A percentile compares a stretch with the other conserved stretches of the same genome.
Conservation (phyloP, 139 green algal species). For the Picochlorum sp. region DNA sequence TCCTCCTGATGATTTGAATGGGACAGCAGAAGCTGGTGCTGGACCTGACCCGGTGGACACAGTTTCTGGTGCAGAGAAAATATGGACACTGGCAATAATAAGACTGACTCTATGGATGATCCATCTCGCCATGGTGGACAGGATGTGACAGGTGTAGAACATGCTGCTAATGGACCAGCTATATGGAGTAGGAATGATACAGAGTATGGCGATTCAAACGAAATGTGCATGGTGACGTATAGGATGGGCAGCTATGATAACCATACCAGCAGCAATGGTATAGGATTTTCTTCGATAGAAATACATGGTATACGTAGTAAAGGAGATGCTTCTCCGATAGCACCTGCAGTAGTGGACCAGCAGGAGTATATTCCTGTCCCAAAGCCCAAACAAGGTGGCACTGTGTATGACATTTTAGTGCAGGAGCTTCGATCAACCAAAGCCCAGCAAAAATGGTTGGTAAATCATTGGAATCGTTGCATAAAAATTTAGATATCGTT, state of each 20-base stretch:
- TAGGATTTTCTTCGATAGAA: too few relatives aligned
- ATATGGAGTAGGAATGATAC: too few relatives aligned
- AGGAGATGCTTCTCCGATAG: background rate
- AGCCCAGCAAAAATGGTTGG: conserved; percentile 31
- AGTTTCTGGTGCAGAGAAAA: background rate
- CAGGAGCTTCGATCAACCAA: conserved; percentile 35
- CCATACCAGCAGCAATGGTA: too few relatives aligned
- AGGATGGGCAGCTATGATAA: too few relatives aligned
- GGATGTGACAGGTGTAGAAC: too few relatives aligned
- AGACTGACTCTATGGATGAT: background rate
- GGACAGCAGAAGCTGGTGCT: background rate
- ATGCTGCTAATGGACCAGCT: too few relatives aligned
- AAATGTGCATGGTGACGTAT: too few relatives aligned
- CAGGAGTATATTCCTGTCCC: background rate
- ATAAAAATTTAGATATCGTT: conserved; percentile 11
- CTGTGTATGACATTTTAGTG: conserved; percentile 44
- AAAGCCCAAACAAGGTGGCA: conserved; percentile 24
- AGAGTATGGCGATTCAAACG: too few relatives aligned
- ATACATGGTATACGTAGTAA: too few relatives aligned
- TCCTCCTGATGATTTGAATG: background rate
- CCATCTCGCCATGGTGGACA: background rate
- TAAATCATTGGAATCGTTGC: conserved; percentile 15
- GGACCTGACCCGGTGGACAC: background rate
- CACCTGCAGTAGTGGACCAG: background rate
- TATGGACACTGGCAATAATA: too few relatives aligned